These are phyloP conservation scores for Teratosphaeria epicoccoides DNA, from an alignment of 2,329 filamentous ascomycete genomes.

Conservation along the genomic window DNA sequence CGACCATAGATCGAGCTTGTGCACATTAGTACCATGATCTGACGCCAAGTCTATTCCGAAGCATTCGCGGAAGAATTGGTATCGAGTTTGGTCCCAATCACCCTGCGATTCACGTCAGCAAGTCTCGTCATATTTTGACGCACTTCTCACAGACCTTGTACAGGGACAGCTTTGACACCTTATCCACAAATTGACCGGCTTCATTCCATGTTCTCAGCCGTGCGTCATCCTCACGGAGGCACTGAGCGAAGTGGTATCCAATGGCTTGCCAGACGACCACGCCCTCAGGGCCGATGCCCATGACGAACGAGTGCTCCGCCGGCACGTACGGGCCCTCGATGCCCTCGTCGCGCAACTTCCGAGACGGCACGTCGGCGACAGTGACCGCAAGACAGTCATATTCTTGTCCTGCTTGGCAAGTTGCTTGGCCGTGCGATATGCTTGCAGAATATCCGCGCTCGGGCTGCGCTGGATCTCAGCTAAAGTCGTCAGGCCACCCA, in stretches of 20 bases:
- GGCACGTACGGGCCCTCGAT: background rate
- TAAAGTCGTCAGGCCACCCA: background rate
- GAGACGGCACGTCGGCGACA: background rate
- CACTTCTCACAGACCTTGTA: background rate
- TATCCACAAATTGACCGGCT: background rate
- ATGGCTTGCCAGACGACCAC: background rate
- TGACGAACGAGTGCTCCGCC: background rate
- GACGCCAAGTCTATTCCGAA: background rate
- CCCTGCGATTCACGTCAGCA: background rate
- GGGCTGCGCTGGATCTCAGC: background rate
- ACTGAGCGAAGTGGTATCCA: background rate
- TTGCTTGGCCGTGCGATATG: background rate
- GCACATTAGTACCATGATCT: background rate
- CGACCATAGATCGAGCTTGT: background rate
- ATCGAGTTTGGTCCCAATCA: background rate
- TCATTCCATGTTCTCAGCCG: background rate
- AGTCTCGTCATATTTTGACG: background rate
- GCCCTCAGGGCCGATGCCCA: background rate
- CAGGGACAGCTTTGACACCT: background rate
- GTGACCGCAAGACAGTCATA: background rate
- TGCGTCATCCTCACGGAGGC: background rate
- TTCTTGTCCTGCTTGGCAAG: background rate
- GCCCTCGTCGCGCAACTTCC: background rate
- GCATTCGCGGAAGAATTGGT: background rate
- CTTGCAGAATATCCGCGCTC: background rate